A percentile compares a stretch with the other conserved stretches of the same genome.
phyloP scores from a whole-genome alignment of 139 green algal genomes.

The Chlorella vulgaris region DNA sequence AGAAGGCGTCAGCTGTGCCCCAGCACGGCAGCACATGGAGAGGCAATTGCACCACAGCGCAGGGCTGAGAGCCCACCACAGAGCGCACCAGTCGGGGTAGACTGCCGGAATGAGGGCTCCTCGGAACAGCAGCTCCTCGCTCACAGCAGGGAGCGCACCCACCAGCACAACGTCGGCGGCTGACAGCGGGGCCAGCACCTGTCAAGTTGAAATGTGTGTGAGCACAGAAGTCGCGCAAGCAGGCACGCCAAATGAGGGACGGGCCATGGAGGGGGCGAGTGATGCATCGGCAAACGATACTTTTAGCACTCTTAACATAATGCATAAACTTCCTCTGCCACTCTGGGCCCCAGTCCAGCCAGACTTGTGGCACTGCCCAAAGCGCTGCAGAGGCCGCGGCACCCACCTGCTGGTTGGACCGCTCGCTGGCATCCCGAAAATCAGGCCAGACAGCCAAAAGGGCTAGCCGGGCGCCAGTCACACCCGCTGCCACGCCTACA shows the following conservation, averaged over 20 bases:
- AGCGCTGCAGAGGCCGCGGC: too few species aligned
- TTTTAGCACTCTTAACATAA: too few species aligned
- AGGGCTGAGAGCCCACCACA: too few species aligned
- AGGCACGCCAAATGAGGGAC: too few species aligned
- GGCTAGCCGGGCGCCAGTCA: conserved; percentile 61
- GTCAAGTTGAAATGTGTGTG: too few species aligned
- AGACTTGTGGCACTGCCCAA: too few species aligned
- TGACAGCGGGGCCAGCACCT: conserved; percentile 66
- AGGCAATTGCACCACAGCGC: neutral
- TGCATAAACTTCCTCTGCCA: neutral
- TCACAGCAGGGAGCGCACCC: conserved; percentile 53
- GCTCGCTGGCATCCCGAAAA: conserved; percentile 67
- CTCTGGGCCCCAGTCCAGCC: too few species aligned
- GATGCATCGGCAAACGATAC: neutral
- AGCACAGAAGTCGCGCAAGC: too few species aligned
- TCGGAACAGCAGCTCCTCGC: conserved; percentile 85
- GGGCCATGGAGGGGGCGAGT: neutral
- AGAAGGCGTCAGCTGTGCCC: too few species aligned
- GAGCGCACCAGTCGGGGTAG: conserved; percentile 66
- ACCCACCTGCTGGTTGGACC: conserved; percentile 69
- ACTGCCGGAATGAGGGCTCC: conserved; percentile 77
- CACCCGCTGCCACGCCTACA: conserved; percentile 40
- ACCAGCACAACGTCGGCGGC: conserved; percentile 66
- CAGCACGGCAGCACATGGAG: neutral
- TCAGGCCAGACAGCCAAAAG: conserved; percentile 66